phyloP scores from a whole-genome alignment of 805 yeast species.

The Suhomyces sp. region DNA sequence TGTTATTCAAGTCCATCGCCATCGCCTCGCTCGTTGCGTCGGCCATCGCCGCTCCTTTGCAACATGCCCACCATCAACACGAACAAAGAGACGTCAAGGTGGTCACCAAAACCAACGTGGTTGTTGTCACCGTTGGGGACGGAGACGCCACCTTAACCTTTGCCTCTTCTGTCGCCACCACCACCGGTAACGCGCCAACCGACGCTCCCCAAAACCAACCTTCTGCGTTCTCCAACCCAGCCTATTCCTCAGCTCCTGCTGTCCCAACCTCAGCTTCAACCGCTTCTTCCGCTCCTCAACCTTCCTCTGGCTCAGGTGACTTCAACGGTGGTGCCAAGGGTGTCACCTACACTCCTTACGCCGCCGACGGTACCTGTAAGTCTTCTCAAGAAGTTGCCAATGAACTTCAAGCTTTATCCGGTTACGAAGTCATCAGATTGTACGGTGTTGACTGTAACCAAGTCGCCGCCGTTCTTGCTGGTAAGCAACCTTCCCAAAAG shows the following conservation, averaged over 20 bases:
- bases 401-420: conserved; percentile 56
- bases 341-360: conserved; percentile 81
- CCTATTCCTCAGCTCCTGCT: conserved; percentile 9
- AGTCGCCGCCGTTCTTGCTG: conserved; percentile 69
- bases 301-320: conserved; percentile 9
- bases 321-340: conserved; percentile 52
- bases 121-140: conserved; percentile 47
- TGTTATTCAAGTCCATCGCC: conserved; percentile 30
- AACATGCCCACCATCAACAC: conserved; percentile 54
- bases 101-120: conserved; percentile 49
- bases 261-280: conserved; percentile 13
- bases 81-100: conserved; percentile 57
- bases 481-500: conserved; percentile 62
- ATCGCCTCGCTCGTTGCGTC: conserved; percentile 51
- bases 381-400: conserved; percentile 53
- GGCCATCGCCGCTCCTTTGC: conserved; percentile 58
- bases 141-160: conserved; percentile 17
- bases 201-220: conserved; percentile 9
- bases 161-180: conserved; percentile 12
- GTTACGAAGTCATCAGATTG: conserved; percentile 63
- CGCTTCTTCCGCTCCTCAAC: conserved; percentile 6
- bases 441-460: conserved; percentile 88
- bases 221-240: conserved; percentile 9
- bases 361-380: conserved; percentile 67
- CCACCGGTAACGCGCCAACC: conserved; percentile 8